Conservation (phyloP, 805 yeast genomes). For the Blastobotrys americana region DNA sequence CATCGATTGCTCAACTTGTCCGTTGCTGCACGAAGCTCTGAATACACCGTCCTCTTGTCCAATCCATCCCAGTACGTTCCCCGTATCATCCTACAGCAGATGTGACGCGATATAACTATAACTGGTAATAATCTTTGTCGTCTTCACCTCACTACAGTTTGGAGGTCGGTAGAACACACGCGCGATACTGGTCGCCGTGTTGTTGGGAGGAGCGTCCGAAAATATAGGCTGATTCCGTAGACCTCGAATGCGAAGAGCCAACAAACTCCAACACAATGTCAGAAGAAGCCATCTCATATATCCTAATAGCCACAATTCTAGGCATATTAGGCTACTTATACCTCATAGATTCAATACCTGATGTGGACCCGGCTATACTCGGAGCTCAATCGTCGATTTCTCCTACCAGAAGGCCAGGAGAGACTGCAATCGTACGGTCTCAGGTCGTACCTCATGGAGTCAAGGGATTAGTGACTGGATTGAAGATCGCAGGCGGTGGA, state of each 20-base stretch:
- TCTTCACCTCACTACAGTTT: too few relatives aligned
- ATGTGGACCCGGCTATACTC: constrained; percentile 31
- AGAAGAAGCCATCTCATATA: neutral
- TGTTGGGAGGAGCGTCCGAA: too few relatives aligned
- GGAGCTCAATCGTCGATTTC: constrained; percentile 56
- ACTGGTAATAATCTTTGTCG: too few relatives aligned
- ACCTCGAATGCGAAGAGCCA: too few relatives aligned
- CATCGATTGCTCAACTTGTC: constrained; percentile 47
- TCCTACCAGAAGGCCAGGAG: constrained; percentile 54
- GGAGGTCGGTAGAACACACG: too few relatives aligned
- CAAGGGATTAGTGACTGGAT: constrained; percentile 57
- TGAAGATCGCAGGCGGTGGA: constrained; percentile 42
- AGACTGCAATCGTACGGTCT: constrained; percentile 71
- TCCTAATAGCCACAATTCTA: neutral
- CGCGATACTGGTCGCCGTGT: too few relatives aligned
- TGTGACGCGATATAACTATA: too few relatives aligned
- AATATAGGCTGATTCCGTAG: too few relatives aligned
- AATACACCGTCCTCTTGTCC: neutral
- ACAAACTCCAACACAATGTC: neutral
- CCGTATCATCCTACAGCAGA: too few relatives aligned
- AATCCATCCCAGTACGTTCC: too few relatives aligned
- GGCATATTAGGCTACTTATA: constrained; percentile 15
- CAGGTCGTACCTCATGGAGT: constrained; percentile 63
- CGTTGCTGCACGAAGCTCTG: constrained; percentile 31
- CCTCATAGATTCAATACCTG: constrained; percentile 26